Evolutionary conservation across 2,329 filamentous ascomycete genomes (phyloP).

Genomic region (Fusarium clavum): DNA sequence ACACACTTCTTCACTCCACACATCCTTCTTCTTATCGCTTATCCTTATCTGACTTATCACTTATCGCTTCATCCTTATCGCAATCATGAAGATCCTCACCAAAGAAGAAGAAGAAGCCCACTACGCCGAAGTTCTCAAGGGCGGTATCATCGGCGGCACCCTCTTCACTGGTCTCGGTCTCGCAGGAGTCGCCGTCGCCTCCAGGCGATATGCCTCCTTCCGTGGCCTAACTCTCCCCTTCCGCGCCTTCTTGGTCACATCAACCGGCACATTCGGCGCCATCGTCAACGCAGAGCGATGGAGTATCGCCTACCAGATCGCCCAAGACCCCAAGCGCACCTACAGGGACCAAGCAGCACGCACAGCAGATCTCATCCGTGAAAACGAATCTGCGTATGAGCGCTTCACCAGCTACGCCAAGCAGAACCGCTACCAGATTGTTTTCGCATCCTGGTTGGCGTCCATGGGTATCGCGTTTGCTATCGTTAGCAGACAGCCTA

Average conservation of each 20-base stretch:
- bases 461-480: slow-evolving; percentile 80
- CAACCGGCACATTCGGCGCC: slow-evolving; percentile 82
- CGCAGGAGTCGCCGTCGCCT: slow-evolving; percentile 73
- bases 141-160: slow-evolving; percentile 78
- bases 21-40: not conserved
- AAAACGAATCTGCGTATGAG: slow-evolving; percentile 67
- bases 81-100: slow-evolving; percentile 91
- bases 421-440: slow-evolving; percentile 86
- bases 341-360: slow-evolving; percentile 74
- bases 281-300: slow-evolving; percentile 87
- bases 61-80: slow-evolving; percentile 4
- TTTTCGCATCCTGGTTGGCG: slow-evolving; percentile 86
- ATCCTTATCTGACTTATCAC: slow-evolving; percentile 9
- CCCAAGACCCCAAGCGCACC: slow-evolving; percentile 72
- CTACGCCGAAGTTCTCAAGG: slow-evolving; percentile 83
- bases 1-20: slow-evolving; percentile 4
- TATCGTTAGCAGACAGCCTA: slow-evolving; percentile 80
- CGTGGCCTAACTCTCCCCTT: slow-evolving; percentile 87
- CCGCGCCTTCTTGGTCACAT: slow-evolving; percentile 89
- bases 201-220: slow-evolving; percentile 80
- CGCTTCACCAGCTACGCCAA: slow-evolving; percentile 78
- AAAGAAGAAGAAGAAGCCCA: slow-evolving; percentile 92
- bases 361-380: slow-evolving; percentile 64
- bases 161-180: slow-evolving; percentile 75
- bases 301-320: slow-evolving; percentile 72